Evolutionary conservation across 2,329 filamentous ascomycete genomes (phyloP), one percentile per base, ranked within the genome.

Genomic region (Ilyonectria robusta): DNA sequence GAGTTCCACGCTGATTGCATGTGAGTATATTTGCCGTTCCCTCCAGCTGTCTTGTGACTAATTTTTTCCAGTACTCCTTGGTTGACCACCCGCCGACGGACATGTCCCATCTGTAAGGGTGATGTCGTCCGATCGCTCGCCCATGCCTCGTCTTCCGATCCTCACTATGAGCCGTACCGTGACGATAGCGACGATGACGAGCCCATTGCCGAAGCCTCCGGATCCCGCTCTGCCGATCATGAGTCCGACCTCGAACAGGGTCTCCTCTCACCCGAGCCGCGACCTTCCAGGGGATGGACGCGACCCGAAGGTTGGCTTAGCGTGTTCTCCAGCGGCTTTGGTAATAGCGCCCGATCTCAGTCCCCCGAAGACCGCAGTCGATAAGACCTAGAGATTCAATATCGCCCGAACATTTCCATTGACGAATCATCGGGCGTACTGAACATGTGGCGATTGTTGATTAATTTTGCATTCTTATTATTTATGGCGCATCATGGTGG

Each of bases 1-100:
- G 96, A 99, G 77, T 99, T 98, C 81, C 96, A 99, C 80, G 95
- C 87, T 31, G 94, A 97, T 78, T 99, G 96, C 94, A 98, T 99
- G 94, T 97, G 84, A 92, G 94, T 92, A 59, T 62, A 56, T 31
- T 31, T 21, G 3, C 21, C 2, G 8, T 58, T 2, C 4, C 61
- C 29, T 65, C 57, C 35, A 33, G 19, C 4, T 7, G n/a, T 11
- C 40, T 46, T 61, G 59, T n/a, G 37, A 70, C 78, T 75, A 75
- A 76, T 68, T 23, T 42, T 13, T 46, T 72, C 23, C 70, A 97
- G 94, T 78, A 98, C 96, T 5, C 96, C 96, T 2, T 99, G 96
- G 96, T 85, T 99, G 59, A 98, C 95, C 0, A 98, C 95, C 17
- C 91, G 95, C 55, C 92, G 96, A 70, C 92, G 96, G 70, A 99